Evolutionary conservation across 129 eudicot genomes (phyloP).

Genomic region (Solidago caesia): DNA sequence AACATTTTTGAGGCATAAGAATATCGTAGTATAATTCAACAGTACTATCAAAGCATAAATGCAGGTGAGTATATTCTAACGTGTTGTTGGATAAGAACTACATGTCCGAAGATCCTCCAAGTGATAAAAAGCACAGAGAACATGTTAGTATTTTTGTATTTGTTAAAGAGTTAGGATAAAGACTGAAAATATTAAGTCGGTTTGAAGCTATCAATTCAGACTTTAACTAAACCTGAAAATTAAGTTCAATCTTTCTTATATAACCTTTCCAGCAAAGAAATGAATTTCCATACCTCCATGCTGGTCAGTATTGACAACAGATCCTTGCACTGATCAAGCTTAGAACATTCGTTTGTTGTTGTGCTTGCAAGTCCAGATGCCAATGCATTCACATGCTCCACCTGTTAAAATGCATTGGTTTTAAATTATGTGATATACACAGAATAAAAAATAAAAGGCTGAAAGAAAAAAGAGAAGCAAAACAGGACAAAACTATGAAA

Average conservation of each 20-base stretch:
- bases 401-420: conserved; percentile 36
- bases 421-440: background rate
- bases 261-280: conserved; percentile 1
- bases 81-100: background rate
- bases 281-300: conserved; percentile 54
- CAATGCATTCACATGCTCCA: conserved; percentile 58
- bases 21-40: background rate
- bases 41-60: background rate
- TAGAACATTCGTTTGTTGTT: conserved; percentile 48
- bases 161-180: background rate
- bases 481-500: background rate
- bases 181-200: background rate
- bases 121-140: background rate
- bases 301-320: conserved; percentile 55
- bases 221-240: background rate
- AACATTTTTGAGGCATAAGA: background rate
- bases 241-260: background rate
- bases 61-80: background rate
- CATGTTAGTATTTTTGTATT: background rate
- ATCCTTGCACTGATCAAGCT: conserved; percentile 64
- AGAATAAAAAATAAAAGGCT: background rate
- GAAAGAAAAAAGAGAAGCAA: background rate
- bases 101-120: background rate
- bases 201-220: background rate
- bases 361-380: conserved; percentile 65